A percentile compares a stretch with the other conserved stretches of the same genome.
Conservation (phyloP, 345 rosid species). For the Kernera saxatilis region DNA sequence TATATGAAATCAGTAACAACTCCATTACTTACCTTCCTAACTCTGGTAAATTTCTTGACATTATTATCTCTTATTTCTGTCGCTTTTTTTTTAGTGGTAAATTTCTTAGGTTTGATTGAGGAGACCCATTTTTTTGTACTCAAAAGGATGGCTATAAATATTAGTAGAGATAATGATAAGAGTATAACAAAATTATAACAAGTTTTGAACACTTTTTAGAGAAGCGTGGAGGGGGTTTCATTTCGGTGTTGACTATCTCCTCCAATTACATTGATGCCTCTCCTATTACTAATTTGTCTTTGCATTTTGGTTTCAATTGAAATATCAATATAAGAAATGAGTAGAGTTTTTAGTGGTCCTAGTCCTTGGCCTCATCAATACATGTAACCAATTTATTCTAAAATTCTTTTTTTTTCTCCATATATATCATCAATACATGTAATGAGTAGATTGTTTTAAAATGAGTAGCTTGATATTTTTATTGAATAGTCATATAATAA, state of each 20-base stretch:
- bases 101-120: neutral
- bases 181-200: constrained; percentile 25
- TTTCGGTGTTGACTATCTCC: constrained; percentile 48
- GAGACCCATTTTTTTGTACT: neutral
- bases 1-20: neutral
- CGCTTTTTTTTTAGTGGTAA: constrained; percentile 7
- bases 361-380: constrained; percentile 33
- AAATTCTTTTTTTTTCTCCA: neutral
- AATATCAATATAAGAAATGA: constrained; percentile 31
- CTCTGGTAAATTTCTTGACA: neutral
- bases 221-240: constrained; percentile 30
- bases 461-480: constrained; percentile 12
- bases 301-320: constrained; percentile 25
- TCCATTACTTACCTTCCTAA: neutral
- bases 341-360: constrained; percentile 35
- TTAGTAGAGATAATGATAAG: constrained; percentile 16
- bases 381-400: no score
- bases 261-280: constrained; percentile 19
- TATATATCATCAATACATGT: constrained; percentile 25
- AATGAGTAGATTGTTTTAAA: constrained; percentile 7
- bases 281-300: constrained; percentile 24
- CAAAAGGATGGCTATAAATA: constrained; percentile 12
- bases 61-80: neutral
- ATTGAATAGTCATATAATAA: neutral
- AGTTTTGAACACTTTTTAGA: constrained; percentile 26